phyloP scores from a whole-genome alignment of 2,329 filamentous ascomycete species.

The Pseudohalonectria lignicola region DNA sequence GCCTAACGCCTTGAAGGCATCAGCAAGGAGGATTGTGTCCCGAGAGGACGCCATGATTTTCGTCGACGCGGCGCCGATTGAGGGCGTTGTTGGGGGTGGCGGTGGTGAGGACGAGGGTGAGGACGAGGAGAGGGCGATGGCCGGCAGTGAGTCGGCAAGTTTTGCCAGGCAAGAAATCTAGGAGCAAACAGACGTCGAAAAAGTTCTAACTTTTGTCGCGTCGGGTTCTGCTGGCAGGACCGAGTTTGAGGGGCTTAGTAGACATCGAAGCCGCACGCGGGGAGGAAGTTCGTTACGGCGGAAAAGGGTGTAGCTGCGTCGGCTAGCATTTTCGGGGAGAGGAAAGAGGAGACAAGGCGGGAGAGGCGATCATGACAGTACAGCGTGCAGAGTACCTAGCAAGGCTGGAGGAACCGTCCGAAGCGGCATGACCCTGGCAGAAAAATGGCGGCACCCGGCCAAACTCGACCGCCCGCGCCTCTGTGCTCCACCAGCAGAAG shows the following conservation, averaged over 20 bases:
- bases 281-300: no score
- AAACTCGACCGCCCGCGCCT: no score
- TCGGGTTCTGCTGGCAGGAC: not conserved
- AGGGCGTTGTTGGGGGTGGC: not conserved
- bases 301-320: not conserved
- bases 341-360: not conserved
- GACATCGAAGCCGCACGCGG: not conserved
- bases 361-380: not conserved
- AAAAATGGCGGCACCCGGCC: not conserved
- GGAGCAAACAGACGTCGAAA: not conserved
- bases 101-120: not conserved
- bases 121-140: not conserved
- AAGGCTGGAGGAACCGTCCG: not conserved
- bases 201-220: not conserved
- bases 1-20: conserved; percentile 10
- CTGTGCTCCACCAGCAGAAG: not conserved
- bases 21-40: conserved; percentile 11
- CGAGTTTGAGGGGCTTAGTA: not conserved
- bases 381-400: no score
- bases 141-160: no score
- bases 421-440: conserved; percentile 1
- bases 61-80: not conserved
- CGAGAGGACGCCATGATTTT: conserved; percentile 2
- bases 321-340: not conserved
- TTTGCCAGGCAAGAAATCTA: no score